These are phyloP conservation scores for Maudiozyma barnettii DNA, from an alignment of 805 yeast species.

Conservation along the genomic window DNA sequence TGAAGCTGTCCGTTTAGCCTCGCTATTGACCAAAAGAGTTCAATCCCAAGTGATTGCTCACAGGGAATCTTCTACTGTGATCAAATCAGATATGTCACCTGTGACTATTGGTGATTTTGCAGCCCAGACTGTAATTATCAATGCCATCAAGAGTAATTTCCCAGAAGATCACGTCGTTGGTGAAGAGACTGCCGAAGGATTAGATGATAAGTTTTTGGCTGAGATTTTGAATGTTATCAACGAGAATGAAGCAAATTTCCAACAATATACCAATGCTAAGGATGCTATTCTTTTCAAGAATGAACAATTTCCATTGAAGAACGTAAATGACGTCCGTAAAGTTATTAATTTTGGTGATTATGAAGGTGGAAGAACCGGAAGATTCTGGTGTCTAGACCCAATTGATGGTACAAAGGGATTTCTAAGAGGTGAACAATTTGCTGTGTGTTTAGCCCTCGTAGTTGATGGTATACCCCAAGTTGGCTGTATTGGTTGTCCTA, in stretches of 20 bases:
- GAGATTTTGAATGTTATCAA: slow-evolving; percentile 53
- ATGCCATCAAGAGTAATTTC: slow-evolving; percentile 69
- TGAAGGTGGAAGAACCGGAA: slow-evolving; percentile 65
- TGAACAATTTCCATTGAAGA: slow-evolving; percentile 28
- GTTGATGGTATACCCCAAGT: slow-evolving; percentile 77
- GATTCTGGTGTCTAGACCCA: slow-evolving; percentile 97
- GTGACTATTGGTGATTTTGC: slow-evolving; percentile 96
- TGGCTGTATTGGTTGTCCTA: slow-evolving; percentile 96
- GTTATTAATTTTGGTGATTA: slow-evolving; percentile 75
- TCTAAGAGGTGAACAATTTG: slow-evolving; percentile 91
- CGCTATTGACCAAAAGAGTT: slow-evolving; percentile 57
- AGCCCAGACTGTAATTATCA: slow-evolving; percentile 86
- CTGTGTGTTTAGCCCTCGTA: slow-evolving; percentile 85
- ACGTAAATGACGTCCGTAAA: slow-evolving; percentile 43
- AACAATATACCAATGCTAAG: slow-evolving; percentile 18
- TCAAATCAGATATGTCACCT: slow-evolving; percentile 85
- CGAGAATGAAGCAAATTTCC: slow-evolving; percentile 41
- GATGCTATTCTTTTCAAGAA: slow-evolving; percentile 9
- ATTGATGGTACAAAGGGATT: slow-evolving; percentile 98
- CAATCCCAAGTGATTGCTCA: slow-evolving; percentile 45
- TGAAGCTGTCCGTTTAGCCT: slow-evolving; percentile 83
- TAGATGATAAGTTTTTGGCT: slow-evolving; percentile 40
- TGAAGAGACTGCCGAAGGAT: slow-evolving; percentile 76
- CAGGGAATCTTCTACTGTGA: slow-evolving; percentile 46
- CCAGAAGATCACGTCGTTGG: slow-evolving; percentile 86